These are phyloP conservation scores for Moniliophthora roreri DNA, from an alignment of 1,284 basidiomycete species.

Conservation along the genomic window DNA sequence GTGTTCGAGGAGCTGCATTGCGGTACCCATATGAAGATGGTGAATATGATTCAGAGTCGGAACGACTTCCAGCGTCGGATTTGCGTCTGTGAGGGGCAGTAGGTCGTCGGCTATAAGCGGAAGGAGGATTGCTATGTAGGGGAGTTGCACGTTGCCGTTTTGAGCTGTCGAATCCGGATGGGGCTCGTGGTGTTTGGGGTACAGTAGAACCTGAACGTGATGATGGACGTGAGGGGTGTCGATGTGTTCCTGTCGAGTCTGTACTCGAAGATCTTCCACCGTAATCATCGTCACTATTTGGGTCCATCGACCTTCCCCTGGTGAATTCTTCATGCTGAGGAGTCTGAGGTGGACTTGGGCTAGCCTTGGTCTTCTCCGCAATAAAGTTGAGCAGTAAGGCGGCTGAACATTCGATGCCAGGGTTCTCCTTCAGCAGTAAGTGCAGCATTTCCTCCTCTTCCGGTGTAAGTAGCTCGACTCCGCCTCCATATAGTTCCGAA, in stretches of 20 bases:
- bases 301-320: slow-evolving; percentile 7
- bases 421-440: background rate
- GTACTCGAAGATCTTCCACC: slow-evolving; percentile 1
- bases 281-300: background rate
- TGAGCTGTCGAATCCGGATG: slow-evolving; percentile 12
- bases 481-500: background rate
- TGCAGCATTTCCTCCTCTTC: background rate
- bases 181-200: slow-evolving; percentile 11
- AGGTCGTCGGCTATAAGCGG: slow-evolving; percentile 6
- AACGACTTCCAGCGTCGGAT: slow-evolving; percentile 50
- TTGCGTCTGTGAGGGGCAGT: slow-evolving; percentile 10
- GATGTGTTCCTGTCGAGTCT: slow-evolving; percentile 10
- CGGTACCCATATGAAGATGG: slow-evolving; percentile 2
- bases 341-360: background rate
- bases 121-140: slow-evolving; percentile 9
- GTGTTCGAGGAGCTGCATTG: slow-evolving; percentile 37
- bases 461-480: background rate
- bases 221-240: slow-evolving; percentile 12
- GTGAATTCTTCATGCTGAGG: background rate
- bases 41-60: slow-evolving; percentile 65
- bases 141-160: slow-evolving; percentile 12
- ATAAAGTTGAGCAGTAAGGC: background rate
- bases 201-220: slow-evolving; percentile 7
- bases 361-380: background rate
- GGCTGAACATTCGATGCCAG: background rate